These are phyloP conservation scores for Fusarium guadeloupense DNA, from an alignment of 2,329 filamentous ascomycete species.

Conservation along the genomic window DNA sequence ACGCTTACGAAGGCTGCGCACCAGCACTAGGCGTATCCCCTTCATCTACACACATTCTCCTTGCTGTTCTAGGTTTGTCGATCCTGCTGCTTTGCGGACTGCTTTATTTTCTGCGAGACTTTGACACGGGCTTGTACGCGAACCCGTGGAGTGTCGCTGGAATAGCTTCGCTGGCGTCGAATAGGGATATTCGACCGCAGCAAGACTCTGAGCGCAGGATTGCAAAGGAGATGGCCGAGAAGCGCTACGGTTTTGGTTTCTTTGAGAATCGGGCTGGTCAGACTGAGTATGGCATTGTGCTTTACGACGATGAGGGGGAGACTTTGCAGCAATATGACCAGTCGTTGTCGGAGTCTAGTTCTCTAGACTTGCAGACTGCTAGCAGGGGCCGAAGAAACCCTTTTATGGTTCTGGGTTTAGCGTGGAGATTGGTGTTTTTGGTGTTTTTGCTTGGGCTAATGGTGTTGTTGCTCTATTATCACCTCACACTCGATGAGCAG, in stretches of 20 bases:
- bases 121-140: conserved; percentile 39
- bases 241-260: conserved; percentile 40
- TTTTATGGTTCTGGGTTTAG: conserved; percentile 50
- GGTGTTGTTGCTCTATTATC: conserved; percentile 53
- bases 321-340: conserved; percentile 11
- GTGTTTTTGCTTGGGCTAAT: conserved; percentile 49
- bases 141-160: conserved; percentile 48
- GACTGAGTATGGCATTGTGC: conserved; percentile 41
- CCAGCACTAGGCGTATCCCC: conserved; percentile 38
- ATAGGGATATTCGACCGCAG: conserved; percentile 35
- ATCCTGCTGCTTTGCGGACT: conserved; percentile 34
- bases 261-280: conserved; percentile 33
- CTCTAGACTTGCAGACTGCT: conserved; percentile 17
- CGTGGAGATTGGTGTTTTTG: conserved; percentile 49
- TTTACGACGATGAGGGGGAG: conserved; percentile 34
- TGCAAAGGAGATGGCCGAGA: conserved; percentile 39
- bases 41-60: conserved; percentile 22
- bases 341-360: conserved; percentile 27
- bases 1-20: conserved; percentile 34
- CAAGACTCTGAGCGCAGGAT: conserved; percentile 35
- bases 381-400: conserved; percentile 37
- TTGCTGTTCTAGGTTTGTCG: conserved; percentile 33
- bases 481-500: conserved; percentile 43
- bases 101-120: conserved; percentile 34
- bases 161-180: conserved; percentile 39